phyloP scores from a whole-genome alignment of 1,139 yeast species.

The Kodamaea plutei region DNA sequence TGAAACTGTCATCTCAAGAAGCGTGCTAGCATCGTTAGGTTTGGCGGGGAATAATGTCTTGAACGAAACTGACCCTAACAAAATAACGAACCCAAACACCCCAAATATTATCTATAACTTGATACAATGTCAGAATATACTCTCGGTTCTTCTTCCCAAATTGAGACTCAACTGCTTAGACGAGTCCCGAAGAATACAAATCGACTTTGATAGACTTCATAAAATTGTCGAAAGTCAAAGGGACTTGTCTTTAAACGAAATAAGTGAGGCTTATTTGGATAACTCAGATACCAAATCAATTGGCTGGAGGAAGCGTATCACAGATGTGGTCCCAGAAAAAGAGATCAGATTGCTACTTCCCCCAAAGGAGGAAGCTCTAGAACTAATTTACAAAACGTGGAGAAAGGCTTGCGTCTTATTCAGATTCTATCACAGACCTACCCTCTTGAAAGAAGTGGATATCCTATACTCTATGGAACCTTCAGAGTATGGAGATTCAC shows the following conservation, averaged over 20 bases:
- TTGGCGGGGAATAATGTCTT: background rate
- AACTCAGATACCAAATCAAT: slow-evolving; percentile 6
- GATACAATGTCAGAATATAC: slow-evolving; percentile 18
- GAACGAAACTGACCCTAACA: too few species aligned
- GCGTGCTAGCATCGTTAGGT: slow-evolving; percentile 6
- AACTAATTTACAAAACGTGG: slow-evolving; percentile 76
- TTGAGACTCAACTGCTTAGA: slow-evolving; percentile 37
- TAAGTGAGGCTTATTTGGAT: slow-evolving; percentile 22
- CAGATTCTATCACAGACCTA: slow-evolving; percentile 82
- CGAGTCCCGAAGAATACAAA: slow-evolving; percentile 23
- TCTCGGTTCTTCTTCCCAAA: slow-evolving; percentile 47
- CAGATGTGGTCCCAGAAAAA: slow-evolving; percentile 18
- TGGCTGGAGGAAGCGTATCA: background rate
- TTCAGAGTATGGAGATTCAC: slow-evolving; percentile 63
- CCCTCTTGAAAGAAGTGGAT: slow-evolving; percentile 58
- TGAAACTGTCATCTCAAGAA: slow-evolving; percentile 6
- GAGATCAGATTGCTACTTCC: slow-evolving; percentile 73
- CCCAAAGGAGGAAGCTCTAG: slow-evolving; percentile 66
- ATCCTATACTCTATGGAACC: slow-evolving; percentile 60
- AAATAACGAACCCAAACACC: too few species aligned
- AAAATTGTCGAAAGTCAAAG: slow-evolving; percentile 22
- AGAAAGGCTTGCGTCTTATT: slow-evolving; percentile 80
- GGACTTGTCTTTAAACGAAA: slow-evolving; percentile 14
- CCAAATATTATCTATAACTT: slow-evolving; percentile 13
- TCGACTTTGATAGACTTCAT: slow-evolving; percentile 35